phyloP scores from a whole-genome alignment of 768 basidiomycete species.

The Phylloporus rhodoxanthus region DNA sequence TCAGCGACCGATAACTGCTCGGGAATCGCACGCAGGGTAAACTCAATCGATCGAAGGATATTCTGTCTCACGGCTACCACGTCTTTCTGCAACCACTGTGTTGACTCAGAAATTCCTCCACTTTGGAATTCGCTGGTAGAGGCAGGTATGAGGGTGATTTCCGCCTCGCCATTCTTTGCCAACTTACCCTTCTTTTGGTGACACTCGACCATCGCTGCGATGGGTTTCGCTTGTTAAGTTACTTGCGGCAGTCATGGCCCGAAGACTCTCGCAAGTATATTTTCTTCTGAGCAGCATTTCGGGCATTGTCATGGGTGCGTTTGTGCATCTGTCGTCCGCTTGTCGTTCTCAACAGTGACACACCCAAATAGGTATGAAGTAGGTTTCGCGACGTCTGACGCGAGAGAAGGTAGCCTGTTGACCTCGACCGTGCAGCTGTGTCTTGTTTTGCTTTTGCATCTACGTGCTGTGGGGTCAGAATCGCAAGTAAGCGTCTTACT shows the following conservation, averaged over 20 bases:
- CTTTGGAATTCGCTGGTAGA: not conserved
- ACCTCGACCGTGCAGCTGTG: constrained; percentile 3
- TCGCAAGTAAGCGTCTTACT: not conserved
- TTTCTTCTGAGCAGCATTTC: constrained; percentile 7
- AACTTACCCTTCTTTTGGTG: no score
- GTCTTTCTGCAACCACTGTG: not conserved
- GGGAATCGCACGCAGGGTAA: no score
- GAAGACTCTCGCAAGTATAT: constrained; percentile 2
- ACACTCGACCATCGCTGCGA: no score
- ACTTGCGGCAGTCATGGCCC: not conserved
- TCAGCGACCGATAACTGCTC: no score
- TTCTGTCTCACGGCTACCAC: no score
- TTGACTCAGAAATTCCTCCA: not conserved
- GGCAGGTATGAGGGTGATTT: not conserved
- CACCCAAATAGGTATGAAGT: constrained; percentile 15
- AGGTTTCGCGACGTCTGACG: not conserved
- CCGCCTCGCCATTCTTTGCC: no score
- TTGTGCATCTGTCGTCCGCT: not conserved
- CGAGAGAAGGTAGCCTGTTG: not conserved
- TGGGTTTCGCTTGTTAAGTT: not conserved
- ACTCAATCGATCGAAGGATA: no score
- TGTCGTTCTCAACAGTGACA: not conserved
- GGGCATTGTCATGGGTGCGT: constrained; percentile 12
- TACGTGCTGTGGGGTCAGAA: constrained; percentile 11
- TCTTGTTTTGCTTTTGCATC: constrained; percentile 17